Percentiles rank a stretch among this genome's conserved stretches.
phyloP scores from a whole-genome alignment of 1,284 basidiomycete species.

The Tilletia horrida region DNA sequence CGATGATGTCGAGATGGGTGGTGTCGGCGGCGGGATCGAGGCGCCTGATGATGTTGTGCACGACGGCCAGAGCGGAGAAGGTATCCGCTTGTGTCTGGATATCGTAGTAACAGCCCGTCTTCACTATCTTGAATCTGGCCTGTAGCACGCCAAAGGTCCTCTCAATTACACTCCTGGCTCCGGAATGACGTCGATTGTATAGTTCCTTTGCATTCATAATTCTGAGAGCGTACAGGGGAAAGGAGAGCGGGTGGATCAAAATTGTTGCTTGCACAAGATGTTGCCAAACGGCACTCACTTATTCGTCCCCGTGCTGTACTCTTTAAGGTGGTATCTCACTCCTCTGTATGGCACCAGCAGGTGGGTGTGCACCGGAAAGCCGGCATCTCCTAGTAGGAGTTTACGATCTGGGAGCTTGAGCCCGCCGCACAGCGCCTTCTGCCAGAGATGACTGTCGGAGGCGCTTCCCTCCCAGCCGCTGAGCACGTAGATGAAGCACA shows the following conservation, averaged over 20 bases:
- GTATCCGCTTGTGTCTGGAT: constrained; percentile 1
- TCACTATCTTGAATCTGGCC: constrained; percentile 28
- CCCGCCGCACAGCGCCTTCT: constrained; percentile 39
- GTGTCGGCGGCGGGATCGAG: not conserved
- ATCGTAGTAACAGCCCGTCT: not conserved
- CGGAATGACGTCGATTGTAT: constrained; percentile 26
- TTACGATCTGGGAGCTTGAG: constrained; percentile 52
- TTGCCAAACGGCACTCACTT: not conserved
- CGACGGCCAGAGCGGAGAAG: constrained; percentile 1
- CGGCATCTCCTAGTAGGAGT: constrained; percentile 48
- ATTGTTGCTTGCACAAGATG: no score
- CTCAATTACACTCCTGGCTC: constrained; percentile 26
- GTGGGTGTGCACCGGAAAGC: constrained; percentile 31
- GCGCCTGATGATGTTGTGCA: not conserved
- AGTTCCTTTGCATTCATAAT: constrained; percentile 25
- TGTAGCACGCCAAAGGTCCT: constrained; percentile 26
- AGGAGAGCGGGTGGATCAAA: no score
- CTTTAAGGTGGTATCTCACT: constrained; percentile 34
- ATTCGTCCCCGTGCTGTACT: constrained; percentile 21
- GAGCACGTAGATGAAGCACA: constrained; percentile 55
- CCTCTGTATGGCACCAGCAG: constrained; percentile 47
- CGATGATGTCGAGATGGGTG: not conserved
- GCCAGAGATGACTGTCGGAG: constrained; percentile 53
- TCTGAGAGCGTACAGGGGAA: not conserved
- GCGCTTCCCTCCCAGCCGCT: constrained; percentile 57